Evolutionary conservation across 352 stramenopile genomes (phyloP), one percentile per base, ranked within the genome.

Genomic region (Phytophthora capsici): DNA sequence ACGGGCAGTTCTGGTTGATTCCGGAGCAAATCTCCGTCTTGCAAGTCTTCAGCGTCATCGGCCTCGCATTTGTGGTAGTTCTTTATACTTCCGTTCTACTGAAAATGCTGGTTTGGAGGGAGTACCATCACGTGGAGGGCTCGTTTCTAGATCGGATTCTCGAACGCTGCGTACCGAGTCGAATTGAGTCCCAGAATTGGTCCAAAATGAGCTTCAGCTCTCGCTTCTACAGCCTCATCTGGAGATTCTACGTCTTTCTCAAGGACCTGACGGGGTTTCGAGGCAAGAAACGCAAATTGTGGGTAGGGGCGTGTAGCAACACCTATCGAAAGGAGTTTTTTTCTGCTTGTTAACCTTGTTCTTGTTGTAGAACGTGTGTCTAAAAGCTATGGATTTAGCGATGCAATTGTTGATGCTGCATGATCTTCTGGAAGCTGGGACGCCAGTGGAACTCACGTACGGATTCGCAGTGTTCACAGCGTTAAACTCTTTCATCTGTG

Each of bases 1-100:
- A 84, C 19, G 72, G 72, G 1, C 37, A 60, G 13, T 82, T 84
- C 26, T 82, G 75, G 66, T 60, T 81, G 23, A 75, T 77, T 23
- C 17, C 68, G 6, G 63, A 80, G 3, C 34, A 67, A 19, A 13
- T 57, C 2, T 51, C 44, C 0, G 44, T 22, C 0, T 50, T 71
- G 7, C 46, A 65, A n/a, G 38, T 63, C 13, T 25, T 66, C 14
- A 71, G 57, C 10, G 56, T 66, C 14, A 8, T 34, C 8, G 63
- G 57, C 2, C 48, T 79, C 0, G 8, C 58, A 7, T 14, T 63
- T 6, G 32, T 80, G 1, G 8, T 36, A 6, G 4, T 40, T 9
- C 30, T 47, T 6, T 69, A 72, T 19, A 4, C 66, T 12, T 50
- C 45, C 54, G 53, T 76, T 9, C 28, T 70, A 41, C 49, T 71